Evolutionary conservation across 192 early-diverging fungal species (phyloP).

Genomic region (Mortierella antarctica): DNA sequence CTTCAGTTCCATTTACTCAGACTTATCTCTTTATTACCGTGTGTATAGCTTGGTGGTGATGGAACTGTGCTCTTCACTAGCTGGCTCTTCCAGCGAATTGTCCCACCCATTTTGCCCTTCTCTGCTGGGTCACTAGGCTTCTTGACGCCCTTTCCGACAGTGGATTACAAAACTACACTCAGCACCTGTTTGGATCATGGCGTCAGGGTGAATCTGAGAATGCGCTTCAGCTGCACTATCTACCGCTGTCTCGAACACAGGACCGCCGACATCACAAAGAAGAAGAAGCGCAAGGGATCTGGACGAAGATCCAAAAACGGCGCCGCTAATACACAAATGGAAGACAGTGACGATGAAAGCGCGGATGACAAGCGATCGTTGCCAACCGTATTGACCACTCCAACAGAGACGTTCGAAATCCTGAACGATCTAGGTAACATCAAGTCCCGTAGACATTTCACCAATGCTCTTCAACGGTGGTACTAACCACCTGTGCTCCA

Average conservation of each 20-base stretch:
- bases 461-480: neutral
- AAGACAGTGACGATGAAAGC: conserved; percentile 39
- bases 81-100: conserved; percentile 87
- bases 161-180: conserved; percentile 67
- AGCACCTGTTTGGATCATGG: conserved; percentile 70
- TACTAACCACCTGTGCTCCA: neutral
- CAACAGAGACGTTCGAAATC: conserved; percentile 86
- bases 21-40: neutral
- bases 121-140: conserved; percentile 96
- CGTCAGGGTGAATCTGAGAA: conserved; percentile 88
- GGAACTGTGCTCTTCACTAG: conserved; percentile 95
- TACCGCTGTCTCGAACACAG: conserved; percentile 66
- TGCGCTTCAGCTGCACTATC: conserved; percentile 92
- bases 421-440: conserved; percentile 84
- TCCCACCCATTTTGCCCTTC: conserved; percentile 95
- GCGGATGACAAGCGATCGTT: conserved; percentile 54
- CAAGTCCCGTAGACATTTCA: neutral
- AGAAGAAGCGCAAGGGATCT: conserved; percentile 55
- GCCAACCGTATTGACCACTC: conserved; percentile 66
- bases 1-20: neutral
- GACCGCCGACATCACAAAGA: conserved; percentile 21
- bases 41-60: conserved; percentile 85
- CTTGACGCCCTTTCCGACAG: conserved; percentile 87
- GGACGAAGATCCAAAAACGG: conserved; percentile 34
- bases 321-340: conserved; percentile 9